Percentiles rank a stretch among this genome's conserved stretches.
These are phyloP conservation scores for Mycena crocata DNA, from an alignment of 768 basidiomycete species.

Conservation along the genomic window DNA sequence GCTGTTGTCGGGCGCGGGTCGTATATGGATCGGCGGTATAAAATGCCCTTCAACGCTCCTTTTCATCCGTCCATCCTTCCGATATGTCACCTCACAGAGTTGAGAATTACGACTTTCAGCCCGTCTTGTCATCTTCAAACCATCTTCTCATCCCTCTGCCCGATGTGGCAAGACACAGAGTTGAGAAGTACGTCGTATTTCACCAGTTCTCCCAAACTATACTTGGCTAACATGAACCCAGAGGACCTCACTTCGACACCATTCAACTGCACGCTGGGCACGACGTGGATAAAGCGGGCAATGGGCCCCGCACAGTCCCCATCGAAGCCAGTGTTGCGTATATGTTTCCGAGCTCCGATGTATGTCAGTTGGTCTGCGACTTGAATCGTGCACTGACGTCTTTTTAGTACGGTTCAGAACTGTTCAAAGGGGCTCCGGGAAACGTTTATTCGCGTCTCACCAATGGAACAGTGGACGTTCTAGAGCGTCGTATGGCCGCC, in stretches of 20 bases:
- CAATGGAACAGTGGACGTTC: conserved; percentile 24
- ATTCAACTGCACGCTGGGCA: conserved; percentile 22
- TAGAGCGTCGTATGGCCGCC: conserved; percentile 24
- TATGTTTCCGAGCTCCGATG: conserved; percentile 26
- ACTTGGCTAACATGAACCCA: background rate
- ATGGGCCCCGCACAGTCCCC: conserved; percentile 22
- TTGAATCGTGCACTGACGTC: background rate
- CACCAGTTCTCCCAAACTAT: too few species aligned
- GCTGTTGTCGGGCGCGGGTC: background rate
- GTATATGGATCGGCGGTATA: background rate
- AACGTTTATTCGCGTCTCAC: conserved; percentile 25
- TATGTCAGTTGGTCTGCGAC: conserved; percentile 6
- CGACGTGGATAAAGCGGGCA: conserved; percentile 15
- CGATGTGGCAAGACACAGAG: too few species aligned
- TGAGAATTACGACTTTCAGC: background rate
- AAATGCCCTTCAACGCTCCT: too few species aligned
- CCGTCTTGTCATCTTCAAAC: too few species aligned
- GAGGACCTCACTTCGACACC: conserved; percentile 25
- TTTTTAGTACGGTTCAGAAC: conserved; percentile 23
- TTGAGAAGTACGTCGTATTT: background rate
- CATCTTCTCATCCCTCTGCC: background rate
- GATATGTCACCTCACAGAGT: conserved; percentile 14
- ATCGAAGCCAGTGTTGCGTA: conserved; percentile 20
- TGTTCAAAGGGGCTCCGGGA: conserved; percentile 17
- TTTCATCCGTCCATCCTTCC: background rate